Conservation (phyloP, 345 rosid genomes). For the Eucalyptus lansdowneana region DNA sequence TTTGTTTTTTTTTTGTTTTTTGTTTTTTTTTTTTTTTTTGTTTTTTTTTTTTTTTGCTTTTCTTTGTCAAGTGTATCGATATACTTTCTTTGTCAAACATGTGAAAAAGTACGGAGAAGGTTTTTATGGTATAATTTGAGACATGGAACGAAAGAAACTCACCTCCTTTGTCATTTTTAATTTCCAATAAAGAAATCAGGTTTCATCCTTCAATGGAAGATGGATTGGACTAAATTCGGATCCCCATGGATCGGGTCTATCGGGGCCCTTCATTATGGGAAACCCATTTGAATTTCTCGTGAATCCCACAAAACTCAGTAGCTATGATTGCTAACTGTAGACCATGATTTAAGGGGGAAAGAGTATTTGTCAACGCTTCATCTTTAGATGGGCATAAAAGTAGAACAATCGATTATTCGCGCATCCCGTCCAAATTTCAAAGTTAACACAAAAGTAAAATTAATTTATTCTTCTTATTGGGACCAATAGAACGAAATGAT, state of each 20-base stretch:
- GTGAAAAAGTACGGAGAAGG: neutral
- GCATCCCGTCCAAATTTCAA: neutral
- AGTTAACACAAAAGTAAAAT: neutral
- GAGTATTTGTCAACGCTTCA: neutral
- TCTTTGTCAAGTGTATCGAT: neutral
- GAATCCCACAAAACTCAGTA: neutral
- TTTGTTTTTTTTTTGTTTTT: neutral
- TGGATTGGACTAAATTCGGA: neutral
- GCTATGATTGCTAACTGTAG: neutral
- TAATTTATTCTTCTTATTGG: neutral
- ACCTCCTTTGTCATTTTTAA: neutral
- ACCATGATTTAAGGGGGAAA: neutral
- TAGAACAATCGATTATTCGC: neutral
- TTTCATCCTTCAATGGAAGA: neutral
- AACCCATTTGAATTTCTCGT: too few species aligned
- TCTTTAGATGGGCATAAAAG: neutral
- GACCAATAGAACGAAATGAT: neutral
- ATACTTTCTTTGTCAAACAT: neutral
- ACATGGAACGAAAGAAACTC: neutral
- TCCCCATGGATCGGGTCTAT: too few species aligned
- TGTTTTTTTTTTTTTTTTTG: neutral
- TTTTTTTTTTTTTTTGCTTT: neutral
- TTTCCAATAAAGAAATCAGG: neutral
- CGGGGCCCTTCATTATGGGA: too few species aligned
- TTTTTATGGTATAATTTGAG: neutral